Evolutionary conservation across 2,329 filamentous ascomycete genomes (phyloP).

Genomic region (Trichoderma sp.): DNA sequence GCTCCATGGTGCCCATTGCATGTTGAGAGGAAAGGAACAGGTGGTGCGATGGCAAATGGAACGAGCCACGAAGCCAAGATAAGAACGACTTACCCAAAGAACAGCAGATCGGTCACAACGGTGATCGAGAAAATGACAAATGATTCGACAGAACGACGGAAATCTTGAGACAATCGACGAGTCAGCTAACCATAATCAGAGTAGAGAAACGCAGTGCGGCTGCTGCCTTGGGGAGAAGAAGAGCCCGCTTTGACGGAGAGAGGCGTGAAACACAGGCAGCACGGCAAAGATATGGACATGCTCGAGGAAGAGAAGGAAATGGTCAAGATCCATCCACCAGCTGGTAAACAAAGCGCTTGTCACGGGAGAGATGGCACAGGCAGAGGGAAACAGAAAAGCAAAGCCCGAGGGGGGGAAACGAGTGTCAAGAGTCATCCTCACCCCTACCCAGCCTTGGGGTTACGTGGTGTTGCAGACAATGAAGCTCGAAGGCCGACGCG

Average conservation of each 20-base stretch:
- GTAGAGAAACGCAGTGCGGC: background rate
- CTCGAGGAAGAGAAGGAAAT: background rate
- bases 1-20: background rate
- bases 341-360: background rate
- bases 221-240: background rate
- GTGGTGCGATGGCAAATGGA: too few species aligned
- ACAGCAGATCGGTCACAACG: conserved; percentile 40
- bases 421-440: conserved; percentile 31
- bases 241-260: background rate
- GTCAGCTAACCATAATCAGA: background rate
- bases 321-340: background rate
- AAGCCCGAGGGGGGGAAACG: background rate
- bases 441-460: conserved; percentile 37
- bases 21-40: background rate
- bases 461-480: conserved; percentile 37
- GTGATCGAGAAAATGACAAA: conserved; percentile 38
- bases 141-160: conserved; percentile 38
- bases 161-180: conserved; percentile 33
- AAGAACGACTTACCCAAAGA: conserved; percentile 36
- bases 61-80: background rate
- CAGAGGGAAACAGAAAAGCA: background rate
- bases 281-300: background rate
- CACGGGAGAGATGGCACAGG: background rate
- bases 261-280: background rate
- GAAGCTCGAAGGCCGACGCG: conserved; percentile 40